Conservation (phyloP, 805 yeast species). For the Ogataea nakhonphanomensis region DNA sequence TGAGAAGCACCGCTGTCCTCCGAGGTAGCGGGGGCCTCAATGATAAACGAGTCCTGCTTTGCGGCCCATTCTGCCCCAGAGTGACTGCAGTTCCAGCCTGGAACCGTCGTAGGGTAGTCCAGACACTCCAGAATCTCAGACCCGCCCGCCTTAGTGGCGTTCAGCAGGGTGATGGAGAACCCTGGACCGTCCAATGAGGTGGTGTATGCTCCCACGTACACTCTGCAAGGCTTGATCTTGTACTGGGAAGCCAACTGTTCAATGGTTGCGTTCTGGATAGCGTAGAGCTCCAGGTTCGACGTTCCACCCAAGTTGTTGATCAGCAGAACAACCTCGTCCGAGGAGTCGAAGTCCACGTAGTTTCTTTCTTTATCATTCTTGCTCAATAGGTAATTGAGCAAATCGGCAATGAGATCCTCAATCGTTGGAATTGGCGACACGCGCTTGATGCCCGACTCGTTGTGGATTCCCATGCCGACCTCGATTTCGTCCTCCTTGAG, state of each 20-base stretch:
- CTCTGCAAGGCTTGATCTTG: conserved; percentile 60
- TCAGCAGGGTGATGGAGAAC: conserved; percentile 77
- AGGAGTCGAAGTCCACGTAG: conserved; percentile 62
- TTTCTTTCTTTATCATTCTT: conserved; percentile 70
- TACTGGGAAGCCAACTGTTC: conserved; percentile 50
- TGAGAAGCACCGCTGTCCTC: conserved; percentile 31
- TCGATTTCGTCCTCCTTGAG: conserved; percentile 69
- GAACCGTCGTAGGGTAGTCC: conserved; percentile 72
- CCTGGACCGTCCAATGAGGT: conserved; percentile 93
- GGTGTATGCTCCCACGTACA: conserved; percentile 74
- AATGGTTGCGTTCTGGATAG: conserved; percentile 61
- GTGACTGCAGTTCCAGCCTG: conserved; percentile 69
- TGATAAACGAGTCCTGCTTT: conserved; percentile 23
- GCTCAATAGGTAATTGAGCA: conserved; percentile 62
- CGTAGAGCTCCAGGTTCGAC: conserved; percentile 72
- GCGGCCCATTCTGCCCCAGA: conserved; percentile 25
- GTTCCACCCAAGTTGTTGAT: conserved; percentile 90
- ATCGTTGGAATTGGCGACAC: conserved; percentile 67
- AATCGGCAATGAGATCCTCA: conserved; percentile 51
- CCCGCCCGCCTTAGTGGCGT: conserved; percentile 54
- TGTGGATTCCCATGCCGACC: conserved; percentile 94
- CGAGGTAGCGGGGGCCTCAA: conserved; percentile 28
- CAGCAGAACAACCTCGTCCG: conserved; percentile 63
- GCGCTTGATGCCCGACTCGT: conserved; percentile 81
- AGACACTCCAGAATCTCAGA: conserved; percentile 48